Percentiles rank a stretch among this genome's conserved stretches.
These are phyloP conservation scores for Rhodotorula graminis DNA, from an alignment of 768 basidiomycete genomes.

Conservation along the genomic window DNA sequence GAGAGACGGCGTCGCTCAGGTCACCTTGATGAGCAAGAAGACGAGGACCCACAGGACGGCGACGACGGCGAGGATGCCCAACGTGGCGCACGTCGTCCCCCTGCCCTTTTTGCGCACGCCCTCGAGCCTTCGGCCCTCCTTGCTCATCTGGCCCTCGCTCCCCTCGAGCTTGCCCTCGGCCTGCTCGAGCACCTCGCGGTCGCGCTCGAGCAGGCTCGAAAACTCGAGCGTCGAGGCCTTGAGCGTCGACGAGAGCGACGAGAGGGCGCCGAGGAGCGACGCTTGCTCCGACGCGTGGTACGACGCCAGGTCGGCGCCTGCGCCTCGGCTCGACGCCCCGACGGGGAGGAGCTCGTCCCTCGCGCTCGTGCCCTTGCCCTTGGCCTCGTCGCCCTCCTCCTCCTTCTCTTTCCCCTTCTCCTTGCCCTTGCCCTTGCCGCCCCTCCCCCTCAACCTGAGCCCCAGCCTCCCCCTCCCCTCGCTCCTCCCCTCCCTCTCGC, in stretches of 20 bases:
- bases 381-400: background rate
- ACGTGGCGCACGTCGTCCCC: slow-evolving; percentile 66
- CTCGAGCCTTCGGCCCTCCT: slow-evolving; percentile 61
- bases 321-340: background rate
- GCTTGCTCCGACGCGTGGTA: slow-evolving; percentile 54
- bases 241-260: slow-evolving; percentile 80
- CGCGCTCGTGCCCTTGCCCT: background rate
- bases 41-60: slow-evolving; percentile 61
- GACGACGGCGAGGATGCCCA: slow-evolving; percentile 64
- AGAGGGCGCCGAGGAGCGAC: slow-evolving; percentile 67
- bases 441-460: background rate
- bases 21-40: slow-evolving; percentile 59
- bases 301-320: slow-evolving; percentile 22
- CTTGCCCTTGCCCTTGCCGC: background rate
- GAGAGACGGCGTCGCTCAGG: background rate
- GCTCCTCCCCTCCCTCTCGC: background rate
- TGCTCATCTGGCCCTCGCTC: slow-evolving; percentile 65
- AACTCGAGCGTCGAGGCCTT: slow-evolving; percentile 79
- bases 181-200: slow-evolving; percentile 64
- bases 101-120: slow-evolving; percentile 62
- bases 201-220: slow-evolving; percentile 64
- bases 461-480: background rate
- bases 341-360: slow-evolving; percentile 14
- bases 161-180: slow-evolving; percentile 69
- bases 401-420: background rate